Evolutionary conservation across 768 basidiomycete genomes (phyloP), one percentile per base, ranked within the genome.

Genomic region (Podaxis carcinomalis): DNA sequence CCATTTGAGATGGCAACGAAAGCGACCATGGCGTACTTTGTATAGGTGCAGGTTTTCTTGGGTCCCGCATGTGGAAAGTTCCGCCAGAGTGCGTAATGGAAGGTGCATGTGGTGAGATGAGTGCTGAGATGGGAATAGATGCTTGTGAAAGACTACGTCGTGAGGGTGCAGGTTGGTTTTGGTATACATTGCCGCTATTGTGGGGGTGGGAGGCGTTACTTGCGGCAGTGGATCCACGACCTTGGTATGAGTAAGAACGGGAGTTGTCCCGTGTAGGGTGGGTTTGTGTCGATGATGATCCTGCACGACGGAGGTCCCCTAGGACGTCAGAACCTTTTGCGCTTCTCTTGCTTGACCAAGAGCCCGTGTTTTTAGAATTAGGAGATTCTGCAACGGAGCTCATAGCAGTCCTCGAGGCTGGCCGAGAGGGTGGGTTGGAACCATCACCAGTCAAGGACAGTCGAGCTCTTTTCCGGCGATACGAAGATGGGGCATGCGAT

Each of bases 61-160:
- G 90, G 71, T 92, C 90, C 36, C 88, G 84, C 90, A 92, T 92
- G 67, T 92, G 89, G 66, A 86, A 92, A 16, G 77, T 79, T 28
- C 81, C 32, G 7, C 32, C 72, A 11, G 84, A 85, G 49, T 75
- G 78, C 39, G 78, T 74, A 40, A 93, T 67, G 6, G 90, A 92
- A 4, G 89, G 90, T 25, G 88, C 89, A 67, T 89, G 89, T 0
- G 90, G 90, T 2, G 89, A 86, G 46, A 93, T 80, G 64, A 91
- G 76, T 2, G 90, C 90, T 42, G 87, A 88, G 58, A 93, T 82
- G 2, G 90, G 90, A 21, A 93, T 88, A n/a, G 90, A 92, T 11
- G 79, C 76, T 68, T 87, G 84, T 2, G 89, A 89, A 61, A 87
- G 73, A 68, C 86, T 88, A 46, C 77, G 80, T 54, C 80, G 79